phyloP scores from a whole-genome alignment of 73 alveolate species.

The Durusdinium trenchii region DNA sequence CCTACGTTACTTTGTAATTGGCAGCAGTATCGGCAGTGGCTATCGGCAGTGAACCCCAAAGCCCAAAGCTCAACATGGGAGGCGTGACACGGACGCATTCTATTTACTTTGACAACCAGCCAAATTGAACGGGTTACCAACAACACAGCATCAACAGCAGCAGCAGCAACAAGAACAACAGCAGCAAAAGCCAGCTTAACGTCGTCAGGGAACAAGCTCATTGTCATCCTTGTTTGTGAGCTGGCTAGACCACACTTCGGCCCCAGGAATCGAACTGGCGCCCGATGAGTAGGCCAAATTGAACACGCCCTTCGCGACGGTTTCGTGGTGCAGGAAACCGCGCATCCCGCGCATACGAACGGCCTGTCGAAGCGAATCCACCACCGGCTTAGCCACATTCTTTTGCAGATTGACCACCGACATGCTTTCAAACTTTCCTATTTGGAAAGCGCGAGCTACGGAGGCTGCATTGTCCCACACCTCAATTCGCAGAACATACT shows the following conservation, averaged over 20 bases:
- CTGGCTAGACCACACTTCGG: not conserved
- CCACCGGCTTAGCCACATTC: not conserved
- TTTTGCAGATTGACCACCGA: not conserved
- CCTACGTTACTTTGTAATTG: too few relatives aligned
- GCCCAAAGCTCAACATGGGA: too few relatives aligned
- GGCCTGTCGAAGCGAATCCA: not conserved
- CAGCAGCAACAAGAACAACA: not conserved
- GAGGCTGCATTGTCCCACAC: not conserved
- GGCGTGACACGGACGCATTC: too few relatives aligned
- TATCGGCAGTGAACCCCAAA: too few relatives aligned
- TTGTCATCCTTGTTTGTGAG: constrained; percentile 13
- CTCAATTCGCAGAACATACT: too few relatives aligned
- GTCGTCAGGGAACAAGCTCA: not conserved
- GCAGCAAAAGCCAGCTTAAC: not conserved
- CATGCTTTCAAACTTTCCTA: not conserved
- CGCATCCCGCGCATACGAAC: constrained; percentile 6
- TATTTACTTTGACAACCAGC: too few relatives aligned
- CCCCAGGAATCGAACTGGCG: not conserved
- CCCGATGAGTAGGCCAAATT: not conserved
- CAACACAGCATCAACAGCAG: not conserved
- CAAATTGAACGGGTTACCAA: too few relatives aligned
- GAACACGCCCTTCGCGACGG: not conserved
- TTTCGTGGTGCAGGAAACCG: constrained; percentile 5
- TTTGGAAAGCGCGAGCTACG: not conserved
- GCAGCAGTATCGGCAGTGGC: too few relatives aligned